Evolutionary conservation across 768 basidiomycete species (phyloP).

Genomic region (Tremella mesenterica): DNA sequence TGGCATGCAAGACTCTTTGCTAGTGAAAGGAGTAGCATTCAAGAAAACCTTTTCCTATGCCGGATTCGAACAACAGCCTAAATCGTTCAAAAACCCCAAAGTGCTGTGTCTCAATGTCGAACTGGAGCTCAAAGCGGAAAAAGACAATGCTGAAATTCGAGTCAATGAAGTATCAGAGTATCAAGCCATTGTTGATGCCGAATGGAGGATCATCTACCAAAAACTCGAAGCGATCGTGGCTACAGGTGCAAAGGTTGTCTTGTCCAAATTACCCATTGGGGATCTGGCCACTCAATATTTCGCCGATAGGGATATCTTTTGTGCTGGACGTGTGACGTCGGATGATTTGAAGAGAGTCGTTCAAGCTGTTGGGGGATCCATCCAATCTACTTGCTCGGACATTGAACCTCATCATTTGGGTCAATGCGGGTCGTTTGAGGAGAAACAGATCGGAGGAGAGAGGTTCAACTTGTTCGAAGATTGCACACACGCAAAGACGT

Average conservation of each 20-base stretch:
- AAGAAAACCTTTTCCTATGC: constrained; percentile 99
- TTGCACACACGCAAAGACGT: constrained; percentile 88
- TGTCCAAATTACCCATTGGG: constrained; percentile 96
- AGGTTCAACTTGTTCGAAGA: constrained; percentile 90
- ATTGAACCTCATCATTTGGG: constrained; percentile 84
- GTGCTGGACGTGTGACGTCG: constrained; percentile 86
- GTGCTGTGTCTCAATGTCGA: constrained; percentile 94
- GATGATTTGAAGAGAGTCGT: constrained; percentile 88
- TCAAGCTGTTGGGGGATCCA: constrained; percentile 86
- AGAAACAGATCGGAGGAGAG: constrained; percentile 92
- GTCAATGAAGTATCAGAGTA: constrained; percentile 96
- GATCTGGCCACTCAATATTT: constrained; percentile 99
- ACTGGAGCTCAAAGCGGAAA: constrained; percentile 95
- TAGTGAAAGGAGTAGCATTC: constrained; percentile 88
- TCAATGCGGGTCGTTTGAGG: constrained; percentile 84
- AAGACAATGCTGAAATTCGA: constrained; percentile 97
- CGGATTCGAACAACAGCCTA: constrained; percentile 97
- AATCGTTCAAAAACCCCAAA: constrained; percentile 76
- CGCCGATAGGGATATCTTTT: constrained; percentile 97
- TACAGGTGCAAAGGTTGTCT: constrained; percentile 92
- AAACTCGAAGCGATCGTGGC: constrained; percentile 92
- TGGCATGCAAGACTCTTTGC: constrained; percentile 88
- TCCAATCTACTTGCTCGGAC: constrained; percentile 93
- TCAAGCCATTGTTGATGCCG: constrained; percentile 97
- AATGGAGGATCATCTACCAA: constrained; percentile 98